These are phyloP conservation scores for Camelina hispida DNA, from an alignment of 345 rosid genomes.

Conservation along the genomic window DNA sequence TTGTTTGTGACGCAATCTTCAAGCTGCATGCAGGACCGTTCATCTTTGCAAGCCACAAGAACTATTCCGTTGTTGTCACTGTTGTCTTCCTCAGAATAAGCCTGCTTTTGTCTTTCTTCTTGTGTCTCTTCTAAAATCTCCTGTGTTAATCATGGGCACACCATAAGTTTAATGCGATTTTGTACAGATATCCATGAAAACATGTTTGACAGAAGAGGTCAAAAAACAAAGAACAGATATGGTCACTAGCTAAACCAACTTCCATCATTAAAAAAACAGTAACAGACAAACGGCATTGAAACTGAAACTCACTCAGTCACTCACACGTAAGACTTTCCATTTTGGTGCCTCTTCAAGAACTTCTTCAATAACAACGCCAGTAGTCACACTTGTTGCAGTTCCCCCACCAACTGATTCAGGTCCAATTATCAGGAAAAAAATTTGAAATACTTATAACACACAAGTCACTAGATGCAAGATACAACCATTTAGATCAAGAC, in stretches of 20 bases:
- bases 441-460: neutral
- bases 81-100: constrained; percentile 49
- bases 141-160: constrained; percentile 46
- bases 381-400: constrained; percentile 39
- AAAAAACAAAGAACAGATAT: neutral
- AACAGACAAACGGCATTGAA: constrained; percentile 42
- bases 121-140: constrained; percentile 86
- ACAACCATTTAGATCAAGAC: neutral
- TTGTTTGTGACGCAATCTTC: constrained; percentile 78
- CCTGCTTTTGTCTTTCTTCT: constrained; percentile 70
- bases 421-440: constrained; percentile 10
- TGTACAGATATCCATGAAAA: neutral
- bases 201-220: neutral
- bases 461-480: constrained; percentile 14
- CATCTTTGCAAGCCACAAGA: constrained; percentile 95
- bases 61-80: constrained; percentile 64
- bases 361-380: constrained; percentile 65
- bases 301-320: constrained; percentile 74
- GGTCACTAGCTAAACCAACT: constrained; percentile 17
- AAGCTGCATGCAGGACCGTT: constrained; percentile 94
- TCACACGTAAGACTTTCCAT: constrained; percentile 99
- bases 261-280: constrained; percentile 14
- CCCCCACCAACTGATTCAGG: constrained; percentile 52
- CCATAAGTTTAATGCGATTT: constrained; percentile 3
- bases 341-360: constrained; percentile 90